phyloP scores from a whole-genome alignment of 768 basidiomycete genomes.

The Candolleomyces efflorescens region DNA sequence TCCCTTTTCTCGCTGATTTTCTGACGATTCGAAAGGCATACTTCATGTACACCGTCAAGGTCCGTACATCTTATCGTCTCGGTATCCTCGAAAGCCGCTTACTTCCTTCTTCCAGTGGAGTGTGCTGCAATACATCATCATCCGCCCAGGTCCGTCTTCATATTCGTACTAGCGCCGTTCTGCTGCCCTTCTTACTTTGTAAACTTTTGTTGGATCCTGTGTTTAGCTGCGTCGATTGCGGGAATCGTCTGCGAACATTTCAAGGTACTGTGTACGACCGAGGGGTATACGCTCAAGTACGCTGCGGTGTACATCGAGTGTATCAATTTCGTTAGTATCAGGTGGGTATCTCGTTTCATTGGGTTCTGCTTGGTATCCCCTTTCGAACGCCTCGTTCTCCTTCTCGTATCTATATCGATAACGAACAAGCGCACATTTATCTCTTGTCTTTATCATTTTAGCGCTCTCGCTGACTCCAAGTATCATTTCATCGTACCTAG shows the following conservation, averaged over 20 bases:
- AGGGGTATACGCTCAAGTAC: constrained; percentile 52
- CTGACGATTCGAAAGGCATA: constrained; percentile 67
- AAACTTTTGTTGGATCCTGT: too few relatives aligned
- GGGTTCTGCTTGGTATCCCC: background rate
- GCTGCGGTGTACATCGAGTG: constrained; percentile 69
- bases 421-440: too few relatives aligned
- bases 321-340: constrained; percentile 80
- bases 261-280: constrained; percentile 65
- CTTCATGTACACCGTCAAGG: constrained; percentile 88
- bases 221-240: constrained; percentile 62
- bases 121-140: constrained; percentile 84
- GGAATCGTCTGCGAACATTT: constrained; percentile 75
- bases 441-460: background rate
- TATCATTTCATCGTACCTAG: constrained; percentile 27
- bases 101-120: constrained; percentile 54
- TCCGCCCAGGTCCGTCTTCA: constrained; percentile 45
- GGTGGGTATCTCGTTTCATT: constrained; percentile 34
- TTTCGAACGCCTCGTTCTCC: background rate
- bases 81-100: background rate
- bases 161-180: background rate
- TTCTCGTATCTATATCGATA: too few relatives aligned
- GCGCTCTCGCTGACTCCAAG: background rate
- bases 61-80: constrained; percentile 20
- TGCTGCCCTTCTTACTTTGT: too few relatives aligned
- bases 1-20: too few relatives aligned